These are phyloP conservation scores for Xylaria sp. DNA, from an alignment of 2,329 filamentous ascomycete species.

Conservation along the genomic window DNA sequence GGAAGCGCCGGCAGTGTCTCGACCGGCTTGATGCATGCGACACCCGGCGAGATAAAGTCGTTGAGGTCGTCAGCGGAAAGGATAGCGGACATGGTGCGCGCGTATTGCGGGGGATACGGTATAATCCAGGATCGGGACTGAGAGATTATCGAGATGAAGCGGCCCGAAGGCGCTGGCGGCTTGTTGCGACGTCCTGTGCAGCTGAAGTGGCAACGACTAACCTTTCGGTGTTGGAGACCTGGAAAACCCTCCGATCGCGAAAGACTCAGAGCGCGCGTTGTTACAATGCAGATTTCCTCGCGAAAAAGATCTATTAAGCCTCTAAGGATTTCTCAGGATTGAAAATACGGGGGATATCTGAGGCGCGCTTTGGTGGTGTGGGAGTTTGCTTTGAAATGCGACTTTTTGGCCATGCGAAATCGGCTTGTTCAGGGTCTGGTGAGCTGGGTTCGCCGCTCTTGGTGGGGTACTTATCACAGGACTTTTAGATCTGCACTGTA, in stretches of 20 bases:
- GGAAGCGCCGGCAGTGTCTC: conserved; percentile 77
- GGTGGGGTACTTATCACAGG: conserved; percentile 2
- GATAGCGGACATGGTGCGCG: conserved; percentile 84
- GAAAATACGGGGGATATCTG: neutral
- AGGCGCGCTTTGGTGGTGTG: neutral
- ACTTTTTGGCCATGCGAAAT: conserved; percentile 34
- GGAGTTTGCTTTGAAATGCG: conserved; percentile 35
- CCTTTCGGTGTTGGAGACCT: neutral
- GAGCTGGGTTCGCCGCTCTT: neutral
- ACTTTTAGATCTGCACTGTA: neutral
- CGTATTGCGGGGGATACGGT: neutral
- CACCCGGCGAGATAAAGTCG: conserved; percentile 97
- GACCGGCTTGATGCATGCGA: conserved; percentile 97
- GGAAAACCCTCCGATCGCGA: neutral
- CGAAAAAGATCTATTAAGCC: neutral
- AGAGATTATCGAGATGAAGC: neutral
- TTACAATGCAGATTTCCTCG: neutral
- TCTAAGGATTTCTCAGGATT: neutral
- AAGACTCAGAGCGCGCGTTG: neutral
- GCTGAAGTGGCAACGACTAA: conserved; percentile 16
- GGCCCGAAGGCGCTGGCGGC: conserved; percentile 13
- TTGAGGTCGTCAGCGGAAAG: conserved; percentile 96
- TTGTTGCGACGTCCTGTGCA: conserved; percentile 15
- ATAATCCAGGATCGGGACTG: neutral
- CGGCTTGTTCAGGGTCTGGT: conserved; percentile 29